Evolutionary conservation across 495 filamentous ascomycete species (phyloP).

Genomic region (Aspergillus ostianus): DNA sequence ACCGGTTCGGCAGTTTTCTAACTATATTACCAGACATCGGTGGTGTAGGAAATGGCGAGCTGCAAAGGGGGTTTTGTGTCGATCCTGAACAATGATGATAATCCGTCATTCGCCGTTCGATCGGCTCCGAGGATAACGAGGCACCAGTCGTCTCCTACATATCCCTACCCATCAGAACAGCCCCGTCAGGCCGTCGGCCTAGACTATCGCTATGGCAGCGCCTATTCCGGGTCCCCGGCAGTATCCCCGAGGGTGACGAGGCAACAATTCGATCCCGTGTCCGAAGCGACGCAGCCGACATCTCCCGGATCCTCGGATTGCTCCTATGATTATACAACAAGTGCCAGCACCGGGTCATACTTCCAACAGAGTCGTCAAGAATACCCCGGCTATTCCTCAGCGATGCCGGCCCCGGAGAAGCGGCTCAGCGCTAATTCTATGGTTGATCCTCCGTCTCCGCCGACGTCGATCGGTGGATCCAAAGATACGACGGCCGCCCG

Average conservation of each 20-base stretch:
- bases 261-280: slow-evolving; percentile 29
- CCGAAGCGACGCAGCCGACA: slow-evolving; percentile 29
- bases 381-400: slow-evolving; percentile 19
- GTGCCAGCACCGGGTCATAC: slow-evolving; percentile 20
- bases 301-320: slow-evolving; percentile 41
- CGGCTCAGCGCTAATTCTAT: slow-evolving; percentile 27
- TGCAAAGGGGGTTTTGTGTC: slow-evolving; percentile 43
- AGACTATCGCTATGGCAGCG: slow-evolving; percentile 23
- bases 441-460: slow-evolving; percentile 26
- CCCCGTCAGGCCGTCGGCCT: slow-evolving; percentile 23
- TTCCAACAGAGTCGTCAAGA: slow-evolving; percentile 20
- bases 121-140: slow-evolving; percentile 37
- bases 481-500: slow-evolving; percentile 20
- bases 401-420: slow-evolving; percentile 25
- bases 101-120: slow-evolving; percentile 48
- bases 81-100: slow-evolving; percentile 51
- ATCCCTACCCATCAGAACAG: slow-evolving; percentile 27
- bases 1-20: slow-evolving; percentile 2
- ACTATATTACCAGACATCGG: slow-evolving; percentile 21
- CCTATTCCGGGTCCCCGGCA: slow-evolving; percentile 30
- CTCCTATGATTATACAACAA: slow-evolving; percentile 41
- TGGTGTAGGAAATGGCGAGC: slow-evolving; percentile 34
- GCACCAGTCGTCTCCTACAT: slow-evolving; percentile 32
- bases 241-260: slow-evolving; percentile 26
- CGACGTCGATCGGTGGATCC: slow-evolving; percentile 22